A percentile compares a stretch with the other conserved stretches of the same genome.
Conservation (phyloP, 768 basidiomycete species). For the Leccinum incarnatum region DNA sequence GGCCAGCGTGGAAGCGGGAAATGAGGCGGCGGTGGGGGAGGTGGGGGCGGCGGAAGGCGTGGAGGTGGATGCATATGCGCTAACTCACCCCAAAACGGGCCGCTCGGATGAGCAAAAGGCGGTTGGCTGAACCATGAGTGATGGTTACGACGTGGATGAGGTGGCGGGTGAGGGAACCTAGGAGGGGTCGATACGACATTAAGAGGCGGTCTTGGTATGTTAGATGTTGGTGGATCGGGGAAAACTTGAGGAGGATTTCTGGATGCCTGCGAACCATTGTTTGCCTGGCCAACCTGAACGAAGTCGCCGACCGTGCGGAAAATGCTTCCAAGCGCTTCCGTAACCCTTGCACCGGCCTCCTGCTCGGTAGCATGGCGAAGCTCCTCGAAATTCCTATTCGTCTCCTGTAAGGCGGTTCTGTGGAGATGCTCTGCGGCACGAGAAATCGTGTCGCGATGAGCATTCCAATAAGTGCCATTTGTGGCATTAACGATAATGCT, state of each 20-base stretch:
- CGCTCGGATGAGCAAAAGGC: constrained; percentile 4
- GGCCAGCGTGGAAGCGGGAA: constrained; percentile 23
- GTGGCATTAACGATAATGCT: constrained; percentile 61
- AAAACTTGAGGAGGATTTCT: not conserved
- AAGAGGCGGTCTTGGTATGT: constrained; percentile 8
- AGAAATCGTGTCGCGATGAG: constrained; percentile 58
- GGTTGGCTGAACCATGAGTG: constrained; percentile 26
- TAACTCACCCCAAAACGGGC: constrained; percentile 18
- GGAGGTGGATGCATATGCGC: constrained; percentile 17
- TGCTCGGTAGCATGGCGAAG: constrained; percentile 53
- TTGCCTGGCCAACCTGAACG: constrained; percentile 18
- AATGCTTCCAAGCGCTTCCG: constrained; percentile 59
- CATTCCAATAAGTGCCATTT: constrained; percentile 66
- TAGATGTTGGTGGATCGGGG: not conserved
- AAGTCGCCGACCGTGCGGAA: constrained; percentile 51
- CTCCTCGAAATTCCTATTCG: constrained; percentile 41
- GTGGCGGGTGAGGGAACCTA: constrained; percentile 17
- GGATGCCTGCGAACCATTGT: constrained; percentile 3
- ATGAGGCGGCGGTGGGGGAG: constrained; percentile 8
- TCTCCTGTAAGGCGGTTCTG: constrained; percentile 40
- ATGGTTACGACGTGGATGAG: constrained; percentile 19
- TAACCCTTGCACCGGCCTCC: constrained; percentile 61
- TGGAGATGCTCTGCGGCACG: constrained; percentile 55
- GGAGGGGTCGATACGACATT: constrained; percentile 12
- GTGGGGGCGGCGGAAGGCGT: constrained; percentile 20